Percentiles rank a stretch among this genome's conserved stretches.
phyloP scores from a whole-genome alignment of 2,329 filamentous ascomycete genomes.

The Aquanectria penicillioides region DNA sequence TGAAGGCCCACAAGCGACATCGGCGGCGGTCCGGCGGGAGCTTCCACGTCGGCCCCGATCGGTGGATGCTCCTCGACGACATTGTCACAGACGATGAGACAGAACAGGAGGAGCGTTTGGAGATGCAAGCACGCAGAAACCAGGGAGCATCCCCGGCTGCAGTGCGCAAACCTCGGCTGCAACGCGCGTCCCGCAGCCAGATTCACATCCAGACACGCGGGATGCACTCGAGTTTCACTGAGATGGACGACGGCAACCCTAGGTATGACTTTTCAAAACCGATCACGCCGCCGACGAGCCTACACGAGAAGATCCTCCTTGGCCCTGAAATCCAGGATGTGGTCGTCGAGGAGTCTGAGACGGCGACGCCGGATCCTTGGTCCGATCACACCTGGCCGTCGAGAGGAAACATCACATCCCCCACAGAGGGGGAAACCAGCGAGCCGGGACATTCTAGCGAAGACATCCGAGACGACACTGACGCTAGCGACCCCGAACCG shows the following conservation, averaged over 20 bases:
- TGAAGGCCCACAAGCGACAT: constrained; percentile 48
- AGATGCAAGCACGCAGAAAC: constrained; percentile 50
- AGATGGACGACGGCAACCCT: constrained; percentile 27
- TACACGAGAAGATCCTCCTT: neutral
- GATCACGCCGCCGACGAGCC: constrained; percentile 34
- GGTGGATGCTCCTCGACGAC: constrained; percentile 49
- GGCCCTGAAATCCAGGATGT: neutral
- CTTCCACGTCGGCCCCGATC: constrained; percentile 52
- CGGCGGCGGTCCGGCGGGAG: constrained; percentile 63
- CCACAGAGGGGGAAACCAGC: constrained; percentile 47
- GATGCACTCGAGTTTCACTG: constrained; percentile 25
- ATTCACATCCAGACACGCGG: constrained; percentile 43
- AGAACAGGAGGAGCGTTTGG: constrained; percentile 55
- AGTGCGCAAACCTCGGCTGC: constrained; percentile 53
- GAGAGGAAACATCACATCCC: constrained; percentile 31
- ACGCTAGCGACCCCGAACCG: constrained; percentile 47
- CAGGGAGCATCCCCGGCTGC: constrained; percentile 38
- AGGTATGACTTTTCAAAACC: constrained; percentile 52
- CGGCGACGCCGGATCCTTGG: constrained; percentile 21
- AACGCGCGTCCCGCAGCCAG: constrained; percentile 53
- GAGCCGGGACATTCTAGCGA: constrained; percentile 47
- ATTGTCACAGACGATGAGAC: constrained; percentile 56
- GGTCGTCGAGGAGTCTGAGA: constrained; percentile 18
- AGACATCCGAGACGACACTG: constrained; percentile 44
- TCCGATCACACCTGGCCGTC: constrained; percentile 17